A percentile compares a stretch with the other conserved stretches of the same genome.
Conservation (phyloP, 2,329 filamentous ascomycete genomes). For the Metarhizium guizhouense region DNA sequence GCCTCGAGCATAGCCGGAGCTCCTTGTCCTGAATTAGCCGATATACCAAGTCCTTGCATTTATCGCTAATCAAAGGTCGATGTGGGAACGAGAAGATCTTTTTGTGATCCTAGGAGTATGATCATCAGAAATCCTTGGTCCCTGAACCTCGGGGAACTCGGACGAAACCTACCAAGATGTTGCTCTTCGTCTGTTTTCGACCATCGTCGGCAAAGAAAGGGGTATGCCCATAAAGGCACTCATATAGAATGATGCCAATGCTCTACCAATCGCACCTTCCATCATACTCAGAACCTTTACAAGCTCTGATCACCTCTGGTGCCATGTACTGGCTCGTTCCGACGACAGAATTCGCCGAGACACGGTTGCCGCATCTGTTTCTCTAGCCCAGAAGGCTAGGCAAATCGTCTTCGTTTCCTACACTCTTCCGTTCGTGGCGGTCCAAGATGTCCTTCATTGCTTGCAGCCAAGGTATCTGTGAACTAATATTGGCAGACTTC, state of each 20-base stretch:
- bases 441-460: conserved; percentile 21
- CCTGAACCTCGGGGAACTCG: background rate
- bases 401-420: conserved; percentile 19
- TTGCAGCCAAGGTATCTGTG: conserved; percentile 23
- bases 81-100: conserved; percentile 62
- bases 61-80: conserved; percentile 54
- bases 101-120: conserved; percentile 50
- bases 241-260: conserved; percentile 86
- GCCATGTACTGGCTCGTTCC: conserved; percentile 99
- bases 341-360: conserved; percentile 75
- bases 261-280: conserved; percentile 97
- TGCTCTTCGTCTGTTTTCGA: conserved; percentile 74
- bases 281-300: conserved; percentile 52
- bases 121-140: background rate
- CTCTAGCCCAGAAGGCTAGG: conserved; percentile 56
- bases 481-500: conserved; percentile 32
- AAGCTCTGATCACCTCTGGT: conserved; percentile 71
- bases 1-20: conserved; percentile 63
- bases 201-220: conserved; percentile 77
- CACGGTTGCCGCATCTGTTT: conserved; percentile 58
- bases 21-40: conserved; percentile 67
- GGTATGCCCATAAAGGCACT: conserved; percentile 87
- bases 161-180: conserved; percentile 57
- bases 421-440: conserved; percentile 23
- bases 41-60: conserved; percentile 70